Evolutionary conservation across 495 filamentous ascomycete genomes (phyloP).

Genomic region (Talaromyces proteolyticus): DNA sequence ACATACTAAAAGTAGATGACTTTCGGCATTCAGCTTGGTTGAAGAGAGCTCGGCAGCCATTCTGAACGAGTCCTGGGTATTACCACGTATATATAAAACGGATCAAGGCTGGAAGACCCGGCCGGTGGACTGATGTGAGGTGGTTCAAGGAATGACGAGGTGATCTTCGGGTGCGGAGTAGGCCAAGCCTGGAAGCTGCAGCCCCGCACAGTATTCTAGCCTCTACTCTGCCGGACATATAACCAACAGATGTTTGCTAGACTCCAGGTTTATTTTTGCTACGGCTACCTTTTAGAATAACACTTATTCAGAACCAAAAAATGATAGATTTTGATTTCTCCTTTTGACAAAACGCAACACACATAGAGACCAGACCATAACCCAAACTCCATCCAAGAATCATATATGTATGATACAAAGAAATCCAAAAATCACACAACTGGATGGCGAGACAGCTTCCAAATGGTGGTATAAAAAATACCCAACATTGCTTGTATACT

Average conservation of each 20-base stretch:
- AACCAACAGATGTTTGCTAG: no score
- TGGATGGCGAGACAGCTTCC: no score
- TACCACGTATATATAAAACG: neutral
- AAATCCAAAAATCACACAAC: no score
- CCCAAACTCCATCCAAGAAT: constrained; percentile 7
- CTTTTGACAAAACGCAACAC: constrained; percentile 1
- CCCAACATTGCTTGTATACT: no score
- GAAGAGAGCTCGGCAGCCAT: constrained; percentile 52
- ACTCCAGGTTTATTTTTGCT: no score
- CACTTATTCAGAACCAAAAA: no score
- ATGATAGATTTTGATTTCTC: no score
- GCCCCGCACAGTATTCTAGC: neutral
- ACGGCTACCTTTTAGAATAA: no score
- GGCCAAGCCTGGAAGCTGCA: no score
- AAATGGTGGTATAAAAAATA: no score
- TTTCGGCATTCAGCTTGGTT: constrained; percentile 68
- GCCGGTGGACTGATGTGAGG: neutral
- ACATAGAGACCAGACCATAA: neutral
- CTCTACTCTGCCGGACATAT: no score
- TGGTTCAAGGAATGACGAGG: neutral
- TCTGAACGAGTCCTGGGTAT: neutral
- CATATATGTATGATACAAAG: constrained; percentile 10
- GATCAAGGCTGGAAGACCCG: neutral
- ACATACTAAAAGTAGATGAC: constrained; percentile 63
- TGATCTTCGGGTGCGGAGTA: neutral